Evolutionary conservation across 148 eudicot genomes (phyloP).

Genomic region (Euryodendron excelsum): DNA sequence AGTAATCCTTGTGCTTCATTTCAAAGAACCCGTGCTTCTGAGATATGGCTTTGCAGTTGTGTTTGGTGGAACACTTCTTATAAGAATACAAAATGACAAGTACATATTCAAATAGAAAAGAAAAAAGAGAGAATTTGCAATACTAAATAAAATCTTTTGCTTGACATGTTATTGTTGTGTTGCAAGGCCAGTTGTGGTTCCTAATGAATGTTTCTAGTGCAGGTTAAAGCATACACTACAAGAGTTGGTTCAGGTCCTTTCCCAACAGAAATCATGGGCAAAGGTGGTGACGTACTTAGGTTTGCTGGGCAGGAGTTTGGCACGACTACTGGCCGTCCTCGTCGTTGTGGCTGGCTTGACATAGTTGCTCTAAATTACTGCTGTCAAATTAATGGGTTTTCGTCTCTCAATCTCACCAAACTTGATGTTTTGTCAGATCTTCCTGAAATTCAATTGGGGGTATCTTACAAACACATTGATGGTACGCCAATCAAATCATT

Average conservation of each 20-base stretch:
- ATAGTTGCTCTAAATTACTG: slow-evolving; percentile 75
- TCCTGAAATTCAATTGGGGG: slow-evolving; percentile 75
- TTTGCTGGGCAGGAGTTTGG: slow-evolving; percentile 97
- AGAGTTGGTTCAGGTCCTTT: slow-evolving; percentile 99
- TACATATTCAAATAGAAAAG: too few relatives aligned
- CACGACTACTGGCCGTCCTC: slow-evolving; percentile 93
- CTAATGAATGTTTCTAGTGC: slow-evolving; percentile 19
- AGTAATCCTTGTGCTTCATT: too few relatives aligned
- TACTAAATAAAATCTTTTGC: background rate
- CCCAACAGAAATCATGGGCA: slow-evolving; percentile 85
- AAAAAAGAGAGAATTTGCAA: too few relatives aligned
- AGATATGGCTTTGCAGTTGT: too few relatives aligned
- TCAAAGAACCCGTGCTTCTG: too few relatives aligned
- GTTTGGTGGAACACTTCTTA: too few relatives aligned
- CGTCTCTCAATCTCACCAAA: slow-evolving; percentile 86
- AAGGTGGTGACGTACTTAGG: slow-evolving; percentile 83
- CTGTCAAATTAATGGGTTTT: slow-evolving; percentile 92
- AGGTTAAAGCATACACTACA: slow-evolving; percentile 98
- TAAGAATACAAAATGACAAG: too few relatives aligned
- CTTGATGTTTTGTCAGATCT: slow-evolving; percentile 91
- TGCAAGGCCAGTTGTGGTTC: slow-evolving; percentile 3
- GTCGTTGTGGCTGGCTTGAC: slow-evolving; percentile 99
- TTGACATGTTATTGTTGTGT: background rate
- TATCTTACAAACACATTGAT: slow-evolving; percentile 69
- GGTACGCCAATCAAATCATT: slow-evolving; percentile 67